These are phyloP conservation scores for Phytophthora hybrid DNA, from an alignment of 352 stramenopile species.

Conservation along the genomic window DNA sequence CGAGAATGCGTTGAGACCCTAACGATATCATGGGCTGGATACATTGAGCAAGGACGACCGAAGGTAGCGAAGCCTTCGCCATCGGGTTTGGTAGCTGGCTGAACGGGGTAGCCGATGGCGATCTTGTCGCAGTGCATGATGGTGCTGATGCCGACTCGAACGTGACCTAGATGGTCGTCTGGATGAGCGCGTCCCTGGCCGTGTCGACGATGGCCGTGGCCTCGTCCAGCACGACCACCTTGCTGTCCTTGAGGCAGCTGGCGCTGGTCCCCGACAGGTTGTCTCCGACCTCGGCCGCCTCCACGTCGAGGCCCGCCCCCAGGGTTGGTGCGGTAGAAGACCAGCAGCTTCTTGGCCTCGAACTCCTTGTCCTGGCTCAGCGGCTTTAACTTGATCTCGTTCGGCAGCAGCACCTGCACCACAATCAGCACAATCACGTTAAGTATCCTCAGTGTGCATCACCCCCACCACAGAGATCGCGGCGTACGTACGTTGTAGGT, in stretches of 20 bases:
- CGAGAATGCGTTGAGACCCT: constrained; percentile 26
- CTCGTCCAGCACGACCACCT: too few species aligned
- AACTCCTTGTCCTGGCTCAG: constrained; percentile 93
- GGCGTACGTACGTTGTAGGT: constrained; percentile 75
- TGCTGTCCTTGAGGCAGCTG: too few species aligned
- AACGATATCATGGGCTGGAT: constrained; percentile 40
- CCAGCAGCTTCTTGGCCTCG: constrained; percentile 94
- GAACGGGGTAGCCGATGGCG: constrained; percentile 1
- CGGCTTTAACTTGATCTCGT: constrained; percentile 97
- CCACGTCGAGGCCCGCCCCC: too few species aligned
- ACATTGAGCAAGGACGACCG: constrained; percentile 36
- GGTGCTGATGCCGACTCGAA: too few species aligned
- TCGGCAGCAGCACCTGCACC: constrained; percentile 88
- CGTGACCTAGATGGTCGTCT: too few species aligned
- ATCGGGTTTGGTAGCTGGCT: constrained; percentile 44
- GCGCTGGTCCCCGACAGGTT: too few species aligned
- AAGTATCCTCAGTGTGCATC: not conserved
- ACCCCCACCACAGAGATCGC: not conserved
- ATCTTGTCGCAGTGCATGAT: too few species aligned
- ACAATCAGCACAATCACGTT: not conserved
- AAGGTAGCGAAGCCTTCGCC: constrained; percentile 33
- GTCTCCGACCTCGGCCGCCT: too few species aligned
- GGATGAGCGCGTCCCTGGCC: too few species aligned
- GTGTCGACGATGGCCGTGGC: too few species aligned
- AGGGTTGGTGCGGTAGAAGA: constrained; percentile 96